phyloP scores from a whole-genome alignment of 306 rosid genomes.

The Carpinus viminea region DNA sequence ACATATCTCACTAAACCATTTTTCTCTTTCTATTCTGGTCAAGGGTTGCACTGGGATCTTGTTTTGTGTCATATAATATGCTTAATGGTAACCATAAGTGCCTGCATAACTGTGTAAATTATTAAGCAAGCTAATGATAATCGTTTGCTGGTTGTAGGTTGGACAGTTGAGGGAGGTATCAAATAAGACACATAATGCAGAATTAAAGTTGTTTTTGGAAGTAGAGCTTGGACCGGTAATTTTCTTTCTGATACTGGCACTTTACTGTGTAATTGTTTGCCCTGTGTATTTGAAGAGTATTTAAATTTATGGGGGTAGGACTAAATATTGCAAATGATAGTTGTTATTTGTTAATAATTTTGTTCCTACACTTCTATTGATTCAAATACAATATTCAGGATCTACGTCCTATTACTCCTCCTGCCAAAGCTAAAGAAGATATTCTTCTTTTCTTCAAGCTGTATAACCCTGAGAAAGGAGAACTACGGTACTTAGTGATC shows the following conservation, averaged over 20 bases:
- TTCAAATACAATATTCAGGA: slow-evolving; percentile 50
- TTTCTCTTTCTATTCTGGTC: neutral
- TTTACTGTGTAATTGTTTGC: slow-evolving; percentile 10
- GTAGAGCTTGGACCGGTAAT: slow-evolving; percentile 73
- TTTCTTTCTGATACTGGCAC: slow-evolving; percentile 21
- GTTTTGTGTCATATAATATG: neutral
- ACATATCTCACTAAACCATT: neutral
- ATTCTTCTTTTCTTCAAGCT: slow-evolving; percentile 78
- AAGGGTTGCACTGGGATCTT: neutral
- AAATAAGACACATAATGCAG: slow-evolving; percentile 67
- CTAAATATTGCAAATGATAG: neutral
- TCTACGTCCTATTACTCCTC: slow-evolving; percentile 62
- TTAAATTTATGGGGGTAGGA: neutral
- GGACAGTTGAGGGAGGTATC: slow-evolving; percentile 79
- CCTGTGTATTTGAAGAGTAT: slow-evolving; percentile 24
- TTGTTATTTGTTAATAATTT: neutral
- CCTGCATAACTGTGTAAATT: neutral
- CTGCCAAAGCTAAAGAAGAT: slow-evolving; percentile 74
- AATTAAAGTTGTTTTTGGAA: slow-evolving; percentile 82
- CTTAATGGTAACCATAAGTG: neutral
- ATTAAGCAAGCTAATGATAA: slow-evolving; percentile 2
- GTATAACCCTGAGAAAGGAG: slow-evolving; percentile 69
- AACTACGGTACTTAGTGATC: slow-evolving; percentile 58
- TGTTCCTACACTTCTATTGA: neutral
- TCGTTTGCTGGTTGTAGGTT: slow-evolving; percentile 53